phyloP scores from a whole-genome alignment of 1,284 basidiomycete species.

The Phellinidium pouzarii region DNA sequence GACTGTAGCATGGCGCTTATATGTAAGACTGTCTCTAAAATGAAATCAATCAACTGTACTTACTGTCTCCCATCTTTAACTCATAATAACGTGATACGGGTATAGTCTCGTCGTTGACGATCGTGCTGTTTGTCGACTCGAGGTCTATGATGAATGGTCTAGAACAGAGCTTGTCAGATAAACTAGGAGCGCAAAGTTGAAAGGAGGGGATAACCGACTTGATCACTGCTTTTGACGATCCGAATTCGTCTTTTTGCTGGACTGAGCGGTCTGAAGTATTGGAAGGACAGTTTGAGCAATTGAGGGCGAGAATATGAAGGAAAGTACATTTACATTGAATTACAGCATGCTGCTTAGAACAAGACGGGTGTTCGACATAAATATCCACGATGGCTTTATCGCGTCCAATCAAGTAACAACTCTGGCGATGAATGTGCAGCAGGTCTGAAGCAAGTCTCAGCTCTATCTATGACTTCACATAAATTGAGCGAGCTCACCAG shows the following conservation, averaged over 20 bases:
- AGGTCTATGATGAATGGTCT: conserved; percentile 96
- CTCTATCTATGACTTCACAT: background rate
- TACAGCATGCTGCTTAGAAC: conserved; percentile 97
- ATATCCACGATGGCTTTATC: conserved; percentile 89
- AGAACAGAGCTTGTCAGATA: conserved; percentile 5
- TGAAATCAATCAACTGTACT: conserved; percentile 25
- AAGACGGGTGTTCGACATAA: conserved; percentile 89
- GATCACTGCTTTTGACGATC: conserved; percentile 64
- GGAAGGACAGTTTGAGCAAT: background rate
- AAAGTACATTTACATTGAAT: conserved; percentile 69
- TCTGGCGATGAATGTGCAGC: conserved; percentile 87
- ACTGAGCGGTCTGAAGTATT: conserved; percentile 63
- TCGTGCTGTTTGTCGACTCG: conserved; percentile 92
- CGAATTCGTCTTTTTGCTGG: conserved; percentile 84
- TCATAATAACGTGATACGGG: conserved; percentile 90
- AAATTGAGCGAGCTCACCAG: conserved; percentile 52
- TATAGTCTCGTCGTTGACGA: conserved; percentile 83
- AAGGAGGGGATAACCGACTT: conserved; percentile 53
- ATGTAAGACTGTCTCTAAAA: background rate
- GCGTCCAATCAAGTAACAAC: conserved; percentile 89
- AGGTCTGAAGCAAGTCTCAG: conserved; percentile 43
- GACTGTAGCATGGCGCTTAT: conserved; percentile 40
- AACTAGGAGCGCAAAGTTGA: conserved; percentile 11
- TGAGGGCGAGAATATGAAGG: background rate
- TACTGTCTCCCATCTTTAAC: conserved; percentile 81